These are phyloP conservation scores for Sanguinoderma infundibulare DNA, from an alignment of 1,284 basidiomycete species.

Conservation along the genomic window DNA sequence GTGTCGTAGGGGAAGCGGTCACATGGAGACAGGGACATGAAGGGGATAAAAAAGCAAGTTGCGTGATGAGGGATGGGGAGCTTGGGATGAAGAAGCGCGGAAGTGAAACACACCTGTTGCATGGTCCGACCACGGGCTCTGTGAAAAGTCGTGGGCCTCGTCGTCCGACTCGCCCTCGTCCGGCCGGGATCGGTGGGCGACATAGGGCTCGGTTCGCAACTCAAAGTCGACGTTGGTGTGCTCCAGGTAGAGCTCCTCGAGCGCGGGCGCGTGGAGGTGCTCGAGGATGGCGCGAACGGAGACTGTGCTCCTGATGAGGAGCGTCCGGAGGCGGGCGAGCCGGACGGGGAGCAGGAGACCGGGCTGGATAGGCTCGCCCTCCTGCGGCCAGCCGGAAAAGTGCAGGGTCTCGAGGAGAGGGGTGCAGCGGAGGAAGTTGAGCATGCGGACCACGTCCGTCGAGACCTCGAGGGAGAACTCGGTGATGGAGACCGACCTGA, in stretches of 20 bases:
- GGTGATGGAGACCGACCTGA: conserved; percentile 58
- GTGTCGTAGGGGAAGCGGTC: not conserved
- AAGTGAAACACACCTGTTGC: conserved; percentile 45
- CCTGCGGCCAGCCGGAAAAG: conserved; percentile 57
- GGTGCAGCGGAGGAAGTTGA: conserved; percentile 61
- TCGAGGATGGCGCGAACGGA: conserved; percentile 67
- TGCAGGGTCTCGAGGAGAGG: conserved; percentile 61
- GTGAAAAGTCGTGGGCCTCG: conserved; percentile 71
- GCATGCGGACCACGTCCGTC: conserved; percentile 49
- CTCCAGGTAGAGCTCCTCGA: conserved; percentile 62
- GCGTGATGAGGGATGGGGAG: not conserved
- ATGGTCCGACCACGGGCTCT: conserved; percentile 74
- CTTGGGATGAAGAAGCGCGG: not conserved
- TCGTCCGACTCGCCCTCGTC: conserved; percentile 74
- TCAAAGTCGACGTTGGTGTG: conserved; percentile 67
- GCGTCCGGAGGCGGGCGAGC: conserved; percentile 57
- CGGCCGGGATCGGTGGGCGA: conserved; percentile 13
- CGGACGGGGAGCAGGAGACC: conserved; percentile 39
- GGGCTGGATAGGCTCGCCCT: conserved; percentile 43
- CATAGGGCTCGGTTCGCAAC: conserved; percentile 37
- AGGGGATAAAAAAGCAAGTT: not conserved
- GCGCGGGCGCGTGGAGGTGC: conserved; percentile 56
- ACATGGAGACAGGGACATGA: not conserved
- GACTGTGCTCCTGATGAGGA: conserved; percentile 62
- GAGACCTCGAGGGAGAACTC: conserved; percentile 46